Evolutionary conservation across 2,329 filamentous ascomycete species (phyloP).

Genomic region (Zasmidium cellare): DNA sequence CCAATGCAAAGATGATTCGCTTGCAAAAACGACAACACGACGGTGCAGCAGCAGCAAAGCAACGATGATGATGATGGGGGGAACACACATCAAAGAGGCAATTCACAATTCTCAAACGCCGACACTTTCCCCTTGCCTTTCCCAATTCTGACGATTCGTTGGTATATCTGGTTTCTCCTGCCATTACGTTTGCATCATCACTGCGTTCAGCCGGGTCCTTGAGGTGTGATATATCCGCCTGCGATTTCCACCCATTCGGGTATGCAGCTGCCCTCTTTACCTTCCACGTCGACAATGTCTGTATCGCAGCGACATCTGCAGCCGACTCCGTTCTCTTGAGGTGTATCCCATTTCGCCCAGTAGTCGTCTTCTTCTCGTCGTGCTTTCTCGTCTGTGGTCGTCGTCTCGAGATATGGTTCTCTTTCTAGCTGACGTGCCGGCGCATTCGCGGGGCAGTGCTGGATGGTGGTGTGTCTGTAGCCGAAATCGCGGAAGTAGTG

Average conservation of each 20-base stretch:
- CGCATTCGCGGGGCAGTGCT: slow-evolving; percentile 96
- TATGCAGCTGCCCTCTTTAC: slow-evolving; percentile 93
- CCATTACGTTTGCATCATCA: slow-evolving; percentile 6
- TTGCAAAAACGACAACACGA: too few species aligned
- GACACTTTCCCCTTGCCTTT: background rate
- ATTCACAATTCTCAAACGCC: background rate
- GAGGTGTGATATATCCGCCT: slow-evolving; percentile 70
- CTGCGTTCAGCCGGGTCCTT: slow-evolving; percentile 20
- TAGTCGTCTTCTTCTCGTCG: slow-evolving; percentile 92
- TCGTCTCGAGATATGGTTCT: slow-evolving; percentile 64
- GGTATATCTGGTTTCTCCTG: background rate
- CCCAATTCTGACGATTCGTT: background rate
- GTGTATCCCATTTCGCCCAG: slow-evolving; percentile 83
- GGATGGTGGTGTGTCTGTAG: slow-evolving; percentile 97
- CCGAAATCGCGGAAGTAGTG: slow-evolving; percentile 99
- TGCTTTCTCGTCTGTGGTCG: slow-evolving; percentile 64
- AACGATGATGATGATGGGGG: background rate
- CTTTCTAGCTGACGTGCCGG: slow-evolving; percentile 81
- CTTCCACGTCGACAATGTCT: slow-evolving; percentile 95
- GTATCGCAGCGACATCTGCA: slow-evolving; percentile 96
- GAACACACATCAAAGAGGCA: background rate
- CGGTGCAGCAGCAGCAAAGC: too few species aligned
- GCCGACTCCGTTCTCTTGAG: slow-evolving; percentile 93
- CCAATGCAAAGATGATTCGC: slow-evolving; percentile 3
- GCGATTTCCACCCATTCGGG: slow-evolving; percentile 97